Percentiles rank a stretch among this genome's conserved stretches.
Conservation (phyloP, 306 rosid genomes). For the Heteromeles arbutifolia region DNA sequence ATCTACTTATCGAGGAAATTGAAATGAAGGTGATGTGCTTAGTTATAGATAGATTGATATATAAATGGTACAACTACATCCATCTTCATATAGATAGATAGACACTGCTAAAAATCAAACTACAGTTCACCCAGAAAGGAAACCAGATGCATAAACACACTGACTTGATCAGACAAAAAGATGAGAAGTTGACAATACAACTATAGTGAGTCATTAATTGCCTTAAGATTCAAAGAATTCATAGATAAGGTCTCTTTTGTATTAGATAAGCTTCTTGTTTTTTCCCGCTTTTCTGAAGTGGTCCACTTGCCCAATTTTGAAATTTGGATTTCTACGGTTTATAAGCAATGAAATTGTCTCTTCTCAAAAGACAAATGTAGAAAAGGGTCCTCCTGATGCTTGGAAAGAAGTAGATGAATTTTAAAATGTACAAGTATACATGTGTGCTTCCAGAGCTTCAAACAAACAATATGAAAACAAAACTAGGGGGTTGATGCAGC, state of each 20-base stretch:
- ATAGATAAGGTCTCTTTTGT: background rate
- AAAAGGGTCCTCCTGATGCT: background rate
- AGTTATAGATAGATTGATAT: background rate
- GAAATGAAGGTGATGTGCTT: background rate
- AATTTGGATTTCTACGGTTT: background rate
- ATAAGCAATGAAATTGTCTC: background rate
- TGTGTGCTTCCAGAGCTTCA: background rate
- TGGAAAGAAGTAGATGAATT: background rate
- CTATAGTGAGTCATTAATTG: background rate
- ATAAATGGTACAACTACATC: background rate
- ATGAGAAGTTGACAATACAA: background rate
- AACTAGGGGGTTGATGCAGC: slow-evolving; percentile 2
- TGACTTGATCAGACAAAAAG: too few species aligned
- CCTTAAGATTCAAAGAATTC: background rate
- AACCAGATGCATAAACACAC: too few species aligned
- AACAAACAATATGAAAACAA: background rate
- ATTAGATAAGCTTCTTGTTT: background rate
- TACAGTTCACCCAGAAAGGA: background rate
- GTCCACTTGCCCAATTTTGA: background rate
- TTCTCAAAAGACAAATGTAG: background rate
- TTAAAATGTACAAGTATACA: background rate
- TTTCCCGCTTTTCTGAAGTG: background rate
- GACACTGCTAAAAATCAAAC: background rate
- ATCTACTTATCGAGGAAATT: background rate
- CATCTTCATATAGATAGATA: background rate